phyloP scores from a whole-genome alignment of 495 filamentous ascomycete genomes.

The Darksidea phi region DNA sequence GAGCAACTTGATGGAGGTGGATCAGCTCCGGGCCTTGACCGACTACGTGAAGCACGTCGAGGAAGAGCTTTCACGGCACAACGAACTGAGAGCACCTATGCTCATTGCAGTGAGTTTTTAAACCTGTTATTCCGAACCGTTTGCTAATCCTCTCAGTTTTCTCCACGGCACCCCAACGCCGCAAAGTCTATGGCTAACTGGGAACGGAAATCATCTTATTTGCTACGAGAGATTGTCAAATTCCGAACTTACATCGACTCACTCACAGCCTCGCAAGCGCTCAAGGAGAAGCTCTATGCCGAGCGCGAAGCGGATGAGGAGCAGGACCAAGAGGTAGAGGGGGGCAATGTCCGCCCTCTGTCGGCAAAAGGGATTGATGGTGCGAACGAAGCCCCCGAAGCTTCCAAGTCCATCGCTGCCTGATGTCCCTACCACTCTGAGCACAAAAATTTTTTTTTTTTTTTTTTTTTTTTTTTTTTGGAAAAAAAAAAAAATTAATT shows the following conservation, averaged over 20 bases:
- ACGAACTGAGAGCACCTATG: conserved; percentile 81
- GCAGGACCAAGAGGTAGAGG: conserved; percentile 9
- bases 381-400: conserved; percentile 16
- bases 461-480: too few relatives aligned
- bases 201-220: conserved; percentile 89
- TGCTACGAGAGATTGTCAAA: conserved; percentile 94
- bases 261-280: conserved; percentile 57
- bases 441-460: neutral
- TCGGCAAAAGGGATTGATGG: conserved; percentile 25
- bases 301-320: conserved; percentile 27
- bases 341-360: neutral
- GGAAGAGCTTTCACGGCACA: conserved; percentile 80
- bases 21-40: conserved; percentile 73
- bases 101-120: conserved; percentile 63
- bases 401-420: conserved; percentile 24
- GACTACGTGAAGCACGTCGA: conserved; percentile 83
- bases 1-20: conserved; percentile 69
- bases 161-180: conserved; percentile 78
- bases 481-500: too few relatives aligned
- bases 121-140: neutral
- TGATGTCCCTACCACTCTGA: conserved; percentile 1
- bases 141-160: conserved; percentile 55
- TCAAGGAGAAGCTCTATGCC: conserved; percentile 57
- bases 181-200: conserved; percentile 88
- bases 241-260: conserved; percentile 92